phyloP scores from a whole-genome alignment of 495 filamentous ascomycete species.

The Elaphomyces granulatus region DNA sequence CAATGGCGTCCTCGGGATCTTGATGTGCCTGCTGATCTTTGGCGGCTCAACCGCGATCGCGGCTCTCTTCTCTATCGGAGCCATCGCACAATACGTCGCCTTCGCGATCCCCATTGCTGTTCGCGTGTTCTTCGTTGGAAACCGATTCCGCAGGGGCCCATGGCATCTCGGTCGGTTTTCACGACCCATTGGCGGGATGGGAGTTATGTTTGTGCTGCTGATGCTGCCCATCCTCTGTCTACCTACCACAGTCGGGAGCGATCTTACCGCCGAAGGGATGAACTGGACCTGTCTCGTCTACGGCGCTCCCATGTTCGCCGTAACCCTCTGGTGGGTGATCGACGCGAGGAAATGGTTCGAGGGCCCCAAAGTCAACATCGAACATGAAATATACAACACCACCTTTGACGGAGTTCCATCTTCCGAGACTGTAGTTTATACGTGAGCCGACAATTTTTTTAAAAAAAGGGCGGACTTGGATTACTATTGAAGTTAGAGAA shows the following conservation, averaged over 20 bases:
- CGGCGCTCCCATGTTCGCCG: conserved; percentile 48
- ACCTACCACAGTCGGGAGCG: conserved; percentile 40
- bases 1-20: conserved; percentile 48
- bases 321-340: conserved; percentile 56
- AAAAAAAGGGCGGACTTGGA: too few species aligned
- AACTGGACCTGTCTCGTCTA: conserved; percentile 70
- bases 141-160: conserved; percentile 54
- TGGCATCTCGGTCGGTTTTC: conserved; percentile 59
- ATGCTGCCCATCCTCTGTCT: conserved; percentile 68
- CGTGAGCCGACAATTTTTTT: too few species aligned
- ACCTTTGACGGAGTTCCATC: too few species aligned
- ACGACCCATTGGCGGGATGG: conserved; percentile 44
- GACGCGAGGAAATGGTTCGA: conserved; percentile 64
- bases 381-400: conserved; percentile 25
- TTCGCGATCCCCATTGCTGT: conserved; percentile 67
- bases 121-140: conserved; percentile 56
- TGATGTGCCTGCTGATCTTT: conserved; percentile 54
- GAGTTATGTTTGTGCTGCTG: conserved; percentile 47
- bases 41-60: conserved; percentile 51
- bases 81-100: conserved; percentile 58
- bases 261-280: conserved; percentile 47
- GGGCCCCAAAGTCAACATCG: conserved; percentile 48
- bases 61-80: conserved; percentile 64
- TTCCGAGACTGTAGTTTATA: too few species aligned
- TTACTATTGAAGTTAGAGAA: too few species aligned